These are phyloP conservation scores for Rutstroemia sp. DNA, from an alignment of 2,329 filamentous ascomycete genomes.

Conservation along the genomic window DNA sequence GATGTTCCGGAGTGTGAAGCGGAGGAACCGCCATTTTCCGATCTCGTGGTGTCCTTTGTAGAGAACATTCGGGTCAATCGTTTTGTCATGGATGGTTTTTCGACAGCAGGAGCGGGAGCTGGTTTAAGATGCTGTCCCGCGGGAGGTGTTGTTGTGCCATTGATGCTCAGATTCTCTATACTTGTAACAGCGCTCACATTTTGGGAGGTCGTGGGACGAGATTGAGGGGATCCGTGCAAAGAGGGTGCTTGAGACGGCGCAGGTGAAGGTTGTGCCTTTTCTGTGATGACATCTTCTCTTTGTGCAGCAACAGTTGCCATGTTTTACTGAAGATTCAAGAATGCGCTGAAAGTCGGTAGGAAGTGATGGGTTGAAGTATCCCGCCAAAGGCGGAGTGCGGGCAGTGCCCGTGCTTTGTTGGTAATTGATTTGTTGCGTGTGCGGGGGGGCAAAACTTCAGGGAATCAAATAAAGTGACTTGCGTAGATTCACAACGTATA, in stretches of 20 bases:
- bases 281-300: conserved; percentile 15
- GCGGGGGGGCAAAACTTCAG: neutral
- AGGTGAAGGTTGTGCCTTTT: conserved; percentile 22
- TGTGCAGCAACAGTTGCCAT: conserved; percentile 26
- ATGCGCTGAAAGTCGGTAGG: conserved; percentile 6
- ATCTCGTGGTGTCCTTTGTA: conserved; percentile 41
- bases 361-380: conserved; percentile 7
- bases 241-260: conserved; percentile 23
- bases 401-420: conserved; percentile 20
- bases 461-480: no score
- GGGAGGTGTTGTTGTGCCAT: conserved; percentile 27
- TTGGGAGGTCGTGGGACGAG: conserved; percentile 15
- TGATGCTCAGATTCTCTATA: conserved; percentile 23
- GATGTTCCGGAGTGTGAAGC: conserved; percentile 29
- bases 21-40: conserved; percentile 14
- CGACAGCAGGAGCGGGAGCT: conserved; percentile 23
- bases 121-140: conserved; percentile 21
- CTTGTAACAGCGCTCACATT: conserved; percentile 23
- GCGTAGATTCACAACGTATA: neutral
- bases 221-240: conserved; percentile 20
- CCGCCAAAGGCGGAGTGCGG: conserved; percentile 19
- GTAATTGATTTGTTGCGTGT: conserved; percentile 6
- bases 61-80: conserved; percentile 60
- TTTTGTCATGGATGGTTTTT: conserved; percentile 57
- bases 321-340: conserved; percentile 7